Base-by-base conservation (phyloP, 2,329 filamentous ascomycete species). In the Alternaria triticimaculans region DNA sequence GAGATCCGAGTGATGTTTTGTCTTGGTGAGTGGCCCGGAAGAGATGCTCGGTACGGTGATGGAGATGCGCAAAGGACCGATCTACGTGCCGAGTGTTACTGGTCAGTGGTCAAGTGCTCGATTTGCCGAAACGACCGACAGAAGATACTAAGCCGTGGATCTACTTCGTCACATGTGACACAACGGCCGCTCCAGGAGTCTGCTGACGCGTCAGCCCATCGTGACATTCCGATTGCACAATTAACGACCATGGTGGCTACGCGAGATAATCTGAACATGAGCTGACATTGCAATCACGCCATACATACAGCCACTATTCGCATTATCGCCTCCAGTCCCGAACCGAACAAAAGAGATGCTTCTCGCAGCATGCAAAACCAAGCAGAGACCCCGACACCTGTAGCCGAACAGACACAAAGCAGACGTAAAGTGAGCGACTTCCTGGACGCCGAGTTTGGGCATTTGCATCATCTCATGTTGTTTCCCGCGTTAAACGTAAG, bases 381-480 rank as follows among this genome's bases (percentile, higher is more conserved):
- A 63, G 56, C 56, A 59, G 50, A 72, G 68, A 71, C 63, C 69
- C 62, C 65, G 65, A 73, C 68, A 63, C 70, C 69, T 67, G 62
- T 66, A 71, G 69, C 71, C 69, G 65, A 67, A 69, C 70, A 65
- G 57, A 74, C 69, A 72, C 60, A 66, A 73, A 76, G 67, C 66
- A 75, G 67, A 76, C 65, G 70, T 69, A 70, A 69, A 75, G 71
- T 66, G 69, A 73, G 66, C 65, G 67, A 73, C 69, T 76, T 75
- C 74, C 72, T 74, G 67, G 72, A 80, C 78, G 76, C 76, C 77
- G 64, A 59, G 28, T 41, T 53, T 72, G 68, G 55, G 67, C 70
- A 67, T 75, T 77, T 69, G 72, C 74, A 73, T 77, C 72, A 76
- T 53, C 70, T 76, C 74, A 72, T 76, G 64, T 70, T 53, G 49